phyloP scores from a whole-genome alignment of 495 filamentous ascomycete species.

The Tetracladium marchalianum region DNA sequence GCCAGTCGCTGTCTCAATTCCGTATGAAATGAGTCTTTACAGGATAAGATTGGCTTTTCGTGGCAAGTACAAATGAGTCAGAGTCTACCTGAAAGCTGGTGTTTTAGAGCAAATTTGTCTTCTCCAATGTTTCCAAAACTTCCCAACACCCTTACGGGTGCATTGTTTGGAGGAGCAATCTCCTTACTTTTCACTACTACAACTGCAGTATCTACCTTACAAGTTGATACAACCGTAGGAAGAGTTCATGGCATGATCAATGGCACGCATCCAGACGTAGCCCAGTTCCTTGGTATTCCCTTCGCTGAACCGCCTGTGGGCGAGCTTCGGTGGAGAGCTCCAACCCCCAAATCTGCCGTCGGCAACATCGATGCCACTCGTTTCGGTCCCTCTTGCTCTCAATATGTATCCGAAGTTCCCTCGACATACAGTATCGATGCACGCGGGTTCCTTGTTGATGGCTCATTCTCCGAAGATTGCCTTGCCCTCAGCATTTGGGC shows the following conservation, averaged over 20 bases:
- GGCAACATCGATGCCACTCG: conserved; percentile 34
- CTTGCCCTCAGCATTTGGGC: conserved; percentile 21
- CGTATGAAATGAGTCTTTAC: too few relatives aligned
- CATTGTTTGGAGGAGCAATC: too few relatives aligned
- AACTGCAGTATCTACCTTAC: conserved; percentile 3
- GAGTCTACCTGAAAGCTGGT: too few relatives aligned
- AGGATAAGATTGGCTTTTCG: too few relatives aligned
- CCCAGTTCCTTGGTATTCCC: conserved; percentile 23
- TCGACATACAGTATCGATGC: conserved; percentile 25
- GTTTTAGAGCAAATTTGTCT: too few relatives aligned
- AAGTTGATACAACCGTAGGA: conserved; percentile 17
- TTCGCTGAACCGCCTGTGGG: conserved; percentile 11
- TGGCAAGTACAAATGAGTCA: too few relatives aligned
- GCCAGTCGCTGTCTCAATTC: too few relatives aligned
- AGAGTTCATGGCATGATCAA: conserved; percentile 25
- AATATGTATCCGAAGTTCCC: conserved; percentile 26
- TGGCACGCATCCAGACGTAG: conserved; percentile 18
- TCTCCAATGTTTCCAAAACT: too few relatives aligned
- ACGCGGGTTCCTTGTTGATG: conserved; percentile 34
- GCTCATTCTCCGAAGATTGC: conserved; percentile 24
- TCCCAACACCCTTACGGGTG: too few relatives aligned
- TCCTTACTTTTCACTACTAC: neutral
- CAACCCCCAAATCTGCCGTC: conserved; percentile 22
- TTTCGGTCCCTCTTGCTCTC: conserved; percentile 37
- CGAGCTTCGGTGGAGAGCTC: conserved; percentile 6